Evolutionary conservation across 208 protist genomes (phyloP).

Genomic region (Acanthamoeba healyi): DNA sequence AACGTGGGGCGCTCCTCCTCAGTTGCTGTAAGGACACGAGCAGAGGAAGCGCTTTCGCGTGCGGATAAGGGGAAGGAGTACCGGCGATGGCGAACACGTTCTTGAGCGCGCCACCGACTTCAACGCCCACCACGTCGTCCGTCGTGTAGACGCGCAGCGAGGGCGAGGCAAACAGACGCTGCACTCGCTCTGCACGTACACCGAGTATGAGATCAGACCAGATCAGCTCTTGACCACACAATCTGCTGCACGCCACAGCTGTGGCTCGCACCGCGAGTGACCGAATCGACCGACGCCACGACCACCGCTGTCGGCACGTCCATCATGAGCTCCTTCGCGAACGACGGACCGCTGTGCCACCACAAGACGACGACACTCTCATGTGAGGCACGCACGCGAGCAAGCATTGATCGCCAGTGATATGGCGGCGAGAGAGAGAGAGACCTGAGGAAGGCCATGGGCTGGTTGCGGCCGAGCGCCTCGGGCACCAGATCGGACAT

Average conservation of each 20-base stretch:
- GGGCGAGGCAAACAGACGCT: slow-evolving; percentile 76
- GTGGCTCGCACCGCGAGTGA: background rate
- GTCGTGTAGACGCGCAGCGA: slow-evolving; percentile 85
- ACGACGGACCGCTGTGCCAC: slow-evolving; percentile 78
- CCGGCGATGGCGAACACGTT: slow-evolving; percentile 87
- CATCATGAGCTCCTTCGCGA: slow-evolving; percentile 84
- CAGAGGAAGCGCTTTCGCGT: background rate
- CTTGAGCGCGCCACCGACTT: slow-evolving; percentile 86
- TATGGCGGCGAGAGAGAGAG: background rate
- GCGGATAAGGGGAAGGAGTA: background rate
- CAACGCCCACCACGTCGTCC: slow-evolving; percentile 84
- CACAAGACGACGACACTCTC: background rate
- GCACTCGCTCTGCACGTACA: slow-evolving; percentile 48
- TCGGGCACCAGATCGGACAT: slow-evolving; percentile 66
- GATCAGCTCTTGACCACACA: no score
- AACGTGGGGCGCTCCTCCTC: background rate
- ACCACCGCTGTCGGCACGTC: slow-evolving; percentile 81
- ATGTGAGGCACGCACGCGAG: no score
- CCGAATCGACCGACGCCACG: slow-evolving; percentile 51
- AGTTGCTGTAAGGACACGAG: background rate
- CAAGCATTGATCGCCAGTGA: no score
- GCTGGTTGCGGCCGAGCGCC: slow-evolving; percentile 56
- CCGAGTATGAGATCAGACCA: background rate
- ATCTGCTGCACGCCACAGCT: no score
- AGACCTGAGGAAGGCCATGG: slow-evolving; percentile 69